A percentile compares a stretch with the other conserved stretches of the same genome.
Evolutionary conservation across 164 flowering plant species (phyloP).

Genomic region (Magnolia sinica): DNA sequence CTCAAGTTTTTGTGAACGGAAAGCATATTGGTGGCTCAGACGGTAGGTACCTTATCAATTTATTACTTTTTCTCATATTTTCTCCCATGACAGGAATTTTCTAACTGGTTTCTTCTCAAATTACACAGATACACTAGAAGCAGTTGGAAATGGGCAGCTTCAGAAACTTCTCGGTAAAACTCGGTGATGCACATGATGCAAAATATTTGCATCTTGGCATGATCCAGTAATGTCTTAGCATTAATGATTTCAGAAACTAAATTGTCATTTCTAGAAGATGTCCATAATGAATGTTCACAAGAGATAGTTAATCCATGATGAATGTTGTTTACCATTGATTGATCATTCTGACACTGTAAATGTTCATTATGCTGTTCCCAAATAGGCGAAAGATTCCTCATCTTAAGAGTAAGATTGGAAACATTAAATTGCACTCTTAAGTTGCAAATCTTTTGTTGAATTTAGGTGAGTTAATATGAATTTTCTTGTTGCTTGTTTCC

Average conservation of each 20-base stretch:
- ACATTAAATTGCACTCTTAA: background rate
- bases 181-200: slow-evolving; percentile 11
- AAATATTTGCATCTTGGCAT: background rate
- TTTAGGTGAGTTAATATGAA: too few species aligned
- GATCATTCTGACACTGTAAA: background rate
- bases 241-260: background rate
- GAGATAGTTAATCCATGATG: background rate
- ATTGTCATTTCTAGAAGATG: background rate
- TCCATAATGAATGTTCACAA: background rate
- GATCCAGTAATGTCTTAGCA: background rate
- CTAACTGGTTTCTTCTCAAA: slow-evolving; percentile 3
- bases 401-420: background rate
- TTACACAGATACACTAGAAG: slow-evolving; percentile 56
- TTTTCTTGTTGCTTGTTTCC: too few species aligned
- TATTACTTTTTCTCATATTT: background rate
- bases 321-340: background rate
- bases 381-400: background rate
- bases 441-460: too few species aligned
- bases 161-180: slow-evolving; percentile 54
- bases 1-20: slow-evolving; percentile 94
- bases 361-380: background rate
- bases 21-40: slow-evolving; percentile 95
- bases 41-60: slow-evolving; percentile 40
- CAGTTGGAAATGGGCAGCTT: slow-evolving; percentile 58
- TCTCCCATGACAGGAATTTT: background rate